Conservation (phyloP, 176 grass and related monocot species). For the Hsuehochloa calcarea region DNA sequence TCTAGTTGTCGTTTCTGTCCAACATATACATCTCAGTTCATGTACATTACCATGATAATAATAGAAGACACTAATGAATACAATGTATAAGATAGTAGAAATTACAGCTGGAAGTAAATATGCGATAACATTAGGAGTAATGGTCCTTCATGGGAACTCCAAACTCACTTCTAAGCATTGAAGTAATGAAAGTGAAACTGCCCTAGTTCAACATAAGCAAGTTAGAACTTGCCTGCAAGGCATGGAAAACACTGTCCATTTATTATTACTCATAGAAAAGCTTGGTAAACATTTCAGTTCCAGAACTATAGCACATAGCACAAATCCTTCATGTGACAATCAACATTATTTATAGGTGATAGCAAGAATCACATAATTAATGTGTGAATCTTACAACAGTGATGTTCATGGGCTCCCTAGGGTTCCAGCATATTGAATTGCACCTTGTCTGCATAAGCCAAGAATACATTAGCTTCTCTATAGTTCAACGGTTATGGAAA, state of each 20-base stretch:
- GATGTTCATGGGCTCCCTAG: slow-evolving; percentile 97
- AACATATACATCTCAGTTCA: not conserved
- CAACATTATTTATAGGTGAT: not conserved
- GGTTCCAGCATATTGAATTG: slow-evolving; percentile 89
- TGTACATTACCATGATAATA: not conserved
- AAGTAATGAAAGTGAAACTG: not conserved
- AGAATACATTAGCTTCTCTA: slow-evolving; percentile 6
- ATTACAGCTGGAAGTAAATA: slow-evolving; percentile 11
- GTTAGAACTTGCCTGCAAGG: slow-evolving; percentile 68
- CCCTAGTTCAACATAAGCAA: not conserved
- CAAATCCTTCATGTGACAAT: not conserved
- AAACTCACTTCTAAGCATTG: not conserved
- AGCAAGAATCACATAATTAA: not conserved
- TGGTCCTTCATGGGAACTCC: not conserved
- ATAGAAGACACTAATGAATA: not conserved
- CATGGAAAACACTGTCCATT: slow-evolving; percentile 61
- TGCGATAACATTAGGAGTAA: not conserved
- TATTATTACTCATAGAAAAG: slow-evolving; percentile 17
- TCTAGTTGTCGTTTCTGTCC: too few relatives aligned
- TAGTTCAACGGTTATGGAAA: not conserved
- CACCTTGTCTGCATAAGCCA: slow-evolving; percentile 77
- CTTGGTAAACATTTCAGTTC: not conserved
- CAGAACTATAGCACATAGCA: slow-evolving; percentile 1
- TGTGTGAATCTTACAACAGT: slow-evolving; percentile 70
- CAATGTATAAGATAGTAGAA: not conserved